A percentile compares a stretch with the other conserved stretches of the same genome.
Evolutionary conservation across 352 stramenopile genomes (phyloP).

Genomic region (Globisporangium solare): DNA sequence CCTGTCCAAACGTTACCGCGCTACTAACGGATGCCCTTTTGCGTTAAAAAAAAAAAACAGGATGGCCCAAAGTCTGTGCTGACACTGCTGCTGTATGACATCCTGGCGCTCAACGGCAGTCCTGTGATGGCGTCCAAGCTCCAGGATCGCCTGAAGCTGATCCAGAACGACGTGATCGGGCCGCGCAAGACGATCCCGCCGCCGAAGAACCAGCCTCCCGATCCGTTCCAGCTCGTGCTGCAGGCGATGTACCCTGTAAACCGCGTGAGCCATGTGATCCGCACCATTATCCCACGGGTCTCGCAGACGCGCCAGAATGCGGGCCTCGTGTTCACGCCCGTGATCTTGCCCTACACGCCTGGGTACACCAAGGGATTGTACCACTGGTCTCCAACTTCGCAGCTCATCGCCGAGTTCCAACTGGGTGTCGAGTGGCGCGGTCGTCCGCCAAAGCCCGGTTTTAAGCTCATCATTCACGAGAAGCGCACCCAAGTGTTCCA

Average conservation of each 20-base stretch:
- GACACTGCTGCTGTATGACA: slow-evolving; percentile 82
- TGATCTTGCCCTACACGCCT: slow-evolving; percentile 73
- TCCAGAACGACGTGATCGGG: slow-evolving; percentile 87
- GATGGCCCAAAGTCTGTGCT: slow-evolving; percentile 65
- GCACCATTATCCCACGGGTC: slow-evolving; percentile 66
- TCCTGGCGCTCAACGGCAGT: slow-evolving; percentile 78
- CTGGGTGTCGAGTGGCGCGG: slow-evolving; percentile 78
- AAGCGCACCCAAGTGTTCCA: slow-evolving; percentile 83
- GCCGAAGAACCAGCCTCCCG: slow-evolving; percentile 71
- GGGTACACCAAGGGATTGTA: slow-evolving; percentile 75
- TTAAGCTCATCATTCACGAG: slow-evolving; percentile 83
- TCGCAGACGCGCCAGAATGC: slow-evolving; percentile 74
- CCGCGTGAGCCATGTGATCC: slow-evolving; percentile 71
- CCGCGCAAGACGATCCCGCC: slow-evolving; percentile 69
- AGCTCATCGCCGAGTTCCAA: slow-evolving; percentile 72
- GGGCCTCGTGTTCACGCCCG: slow-evolving; percentile 72
- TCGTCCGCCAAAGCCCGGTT: slow-evolving; percentile 68
- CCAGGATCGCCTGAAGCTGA: slow-evolving; percentile 82
- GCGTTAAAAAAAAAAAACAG: neutral
- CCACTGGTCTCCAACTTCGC: slow-evolving; percentile 54
- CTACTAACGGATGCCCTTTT: no score
- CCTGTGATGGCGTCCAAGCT: slow-evolving; percentile 83
- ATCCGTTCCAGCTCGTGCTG: slow-evolving; percentile 79
- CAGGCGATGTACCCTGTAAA: slow-evolving; percentile 84
- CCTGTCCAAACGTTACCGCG: neutral